These are phyloP conservation scores for Phytophthora sojae DNA, from an alignment of 352 stramenopile genomes.

Conservation along the genomic window DNA sequence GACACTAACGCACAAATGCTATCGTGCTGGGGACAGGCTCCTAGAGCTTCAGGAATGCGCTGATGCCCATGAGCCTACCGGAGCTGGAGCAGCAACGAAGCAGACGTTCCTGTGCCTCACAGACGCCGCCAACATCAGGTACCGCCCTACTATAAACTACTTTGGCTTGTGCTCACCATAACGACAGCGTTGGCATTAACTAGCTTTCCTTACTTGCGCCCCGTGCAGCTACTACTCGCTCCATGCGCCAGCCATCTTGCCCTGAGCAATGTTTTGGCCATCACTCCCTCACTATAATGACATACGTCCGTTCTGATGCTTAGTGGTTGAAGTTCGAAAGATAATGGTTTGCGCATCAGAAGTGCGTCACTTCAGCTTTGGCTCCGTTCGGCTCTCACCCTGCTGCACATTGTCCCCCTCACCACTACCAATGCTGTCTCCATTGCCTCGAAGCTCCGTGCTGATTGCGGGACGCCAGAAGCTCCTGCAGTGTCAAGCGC, in stretches of 20 bases:
- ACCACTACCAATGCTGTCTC: not conserved
- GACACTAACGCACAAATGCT: not conserved
- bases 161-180: not conserved
- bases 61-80: conserved; percentile 23
- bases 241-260: conserved; percentile 32
- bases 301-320: not conserved
- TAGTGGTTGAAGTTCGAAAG: conserved; percentile 40
- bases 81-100: conserved; percentile 8
- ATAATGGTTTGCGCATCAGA: conserved; percentile 30
- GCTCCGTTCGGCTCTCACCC: conserved; percentile 6
- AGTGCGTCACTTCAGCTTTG: conserved; percentile 28
- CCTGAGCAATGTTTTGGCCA: conserved; percentile 3
- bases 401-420: not conserved
- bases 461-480: conserved; percentile 19
- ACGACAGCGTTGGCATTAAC: conserved; percentile 1
- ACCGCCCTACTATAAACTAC: not conserved
- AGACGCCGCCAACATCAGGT: conserved; percentile 64
- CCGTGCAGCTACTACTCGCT: conserved; percentile 57
- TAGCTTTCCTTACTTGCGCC: not conserved
- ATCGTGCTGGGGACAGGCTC: conserved; percentile 28
- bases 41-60: conserved; percentile 47
- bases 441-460: conserved; percentile 13
- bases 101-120: conserved; percentile 57
- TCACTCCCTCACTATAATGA: conserved; percentile 22
- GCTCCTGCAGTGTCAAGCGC: not conserved